Conservation (phyloP, 2,329 filamentous ascomycete genomes). For the Talaromyces verruculosus region DNA sequence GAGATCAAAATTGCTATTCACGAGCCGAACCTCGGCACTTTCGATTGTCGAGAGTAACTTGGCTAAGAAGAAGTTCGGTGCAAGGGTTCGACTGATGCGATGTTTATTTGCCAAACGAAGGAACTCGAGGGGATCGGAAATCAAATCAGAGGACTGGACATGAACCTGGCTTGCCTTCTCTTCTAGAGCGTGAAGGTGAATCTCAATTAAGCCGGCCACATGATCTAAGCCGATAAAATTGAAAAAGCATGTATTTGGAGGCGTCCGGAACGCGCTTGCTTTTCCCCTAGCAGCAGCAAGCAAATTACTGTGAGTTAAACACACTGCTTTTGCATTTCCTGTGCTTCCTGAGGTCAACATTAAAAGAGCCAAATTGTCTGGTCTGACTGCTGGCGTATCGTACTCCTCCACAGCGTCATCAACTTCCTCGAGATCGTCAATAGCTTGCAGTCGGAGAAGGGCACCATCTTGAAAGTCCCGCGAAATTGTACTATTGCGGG, state of each 20-base stretch:
- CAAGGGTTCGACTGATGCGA: constrained; percentile 35
- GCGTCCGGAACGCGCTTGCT: constrained; percentile 7
- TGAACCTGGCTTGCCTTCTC: constrained; percentile 49
- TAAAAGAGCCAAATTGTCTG: constrained; percentile 31
- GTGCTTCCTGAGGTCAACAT: constrained; percentile 56
- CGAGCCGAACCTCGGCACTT: neutral
- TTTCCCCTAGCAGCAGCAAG: constrained; percentile 46
- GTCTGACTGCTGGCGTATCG: neutral
- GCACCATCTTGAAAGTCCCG: constrained; percentile 1
- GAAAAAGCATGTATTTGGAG: constrained; percentile 26
- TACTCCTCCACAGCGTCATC: neutral
- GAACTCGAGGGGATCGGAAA: constrained; percentile 33
- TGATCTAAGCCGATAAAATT: constrained; percentile 45
- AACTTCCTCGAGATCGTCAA: neutral
- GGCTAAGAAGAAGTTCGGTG: constrained; percentile 42
- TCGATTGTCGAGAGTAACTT: constrained; percentile 21
- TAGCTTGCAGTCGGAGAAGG: neutral
- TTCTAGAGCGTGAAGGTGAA: constrained; percentile 42
- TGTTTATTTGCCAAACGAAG: constrained; percentile 31
- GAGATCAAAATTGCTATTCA: constrained; percentile 27
- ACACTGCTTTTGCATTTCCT: constrained; percentile 52
- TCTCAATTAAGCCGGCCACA: constrained; percentile 39
- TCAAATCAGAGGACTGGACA: constrained; percentile 36
- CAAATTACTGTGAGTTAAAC: constrained; percentile 45
- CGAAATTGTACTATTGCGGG: neutral